Evolutionary conservation across 192 early-diverging fungal genomes (phyloP), one percentile per base, ranked within the genome.

Genomic region (Physocladia obscura): DNA sequence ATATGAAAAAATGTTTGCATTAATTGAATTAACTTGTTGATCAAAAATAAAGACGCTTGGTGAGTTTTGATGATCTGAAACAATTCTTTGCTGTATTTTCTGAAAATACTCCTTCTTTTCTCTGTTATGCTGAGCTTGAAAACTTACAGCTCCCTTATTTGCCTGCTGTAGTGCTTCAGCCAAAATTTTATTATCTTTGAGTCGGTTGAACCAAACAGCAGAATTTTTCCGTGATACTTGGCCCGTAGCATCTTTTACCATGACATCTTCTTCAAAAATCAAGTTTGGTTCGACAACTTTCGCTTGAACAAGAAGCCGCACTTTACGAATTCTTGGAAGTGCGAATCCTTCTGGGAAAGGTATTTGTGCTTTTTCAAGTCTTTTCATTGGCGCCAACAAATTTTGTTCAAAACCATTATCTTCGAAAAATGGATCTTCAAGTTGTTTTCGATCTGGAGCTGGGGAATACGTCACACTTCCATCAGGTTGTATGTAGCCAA

Each of bases 401-500:
- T 56, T 57, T 5, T 24, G 8, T 68, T 68, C 65, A 29, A 68
- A 68, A n/a, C 63, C 50, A 49, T 32, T 38, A 30, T 68, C 32
- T 15, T 26, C 47, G 11, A 1, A 27, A n/a, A 52, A 30, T 19
- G 27, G 11, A 6, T 49, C 49, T 4, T 29, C 50, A 15, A 5
- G n/a, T 19, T 27, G 54, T 36, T 71, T 74, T 1, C 52, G 5
- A 5, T 21, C 5, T 1, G 21, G 30, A 1, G 37, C 56, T 19
- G 74, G 77, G 2, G 70, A 73, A 40, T 69, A 77, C 47, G 57
- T 50, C 6, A 76, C 36, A 11, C n/a, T 37, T 8, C 78, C 77
- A 49, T 74, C 76, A 29, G 56, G 29, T 60, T 80, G 74, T 29
- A 78, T 61, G 57, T 83, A 83, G 4, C 76, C 76, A 62, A 83